These are phyloP conservation scores for Cryphonectria carpinicola DNA, from an alignment of 2,329 filamentous ascomycete genomes.

Conservation along the genomic window DNA sequence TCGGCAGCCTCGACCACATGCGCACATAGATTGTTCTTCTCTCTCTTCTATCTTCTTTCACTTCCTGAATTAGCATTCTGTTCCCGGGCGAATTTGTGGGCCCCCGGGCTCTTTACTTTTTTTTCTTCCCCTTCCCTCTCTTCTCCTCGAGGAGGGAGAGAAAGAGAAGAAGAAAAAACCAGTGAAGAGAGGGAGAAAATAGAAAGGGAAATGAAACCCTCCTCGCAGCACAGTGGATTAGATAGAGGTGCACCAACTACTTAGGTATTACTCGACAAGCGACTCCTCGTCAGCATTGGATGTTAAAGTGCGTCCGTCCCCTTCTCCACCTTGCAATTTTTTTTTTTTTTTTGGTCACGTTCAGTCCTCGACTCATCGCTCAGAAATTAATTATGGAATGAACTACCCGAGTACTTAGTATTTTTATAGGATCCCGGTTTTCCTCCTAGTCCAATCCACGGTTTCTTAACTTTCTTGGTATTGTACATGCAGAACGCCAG, in stretches of 20 bases:
- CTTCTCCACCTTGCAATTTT: not conserved
- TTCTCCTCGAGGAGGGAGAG: not conserved
- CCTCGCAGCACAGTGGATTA: not conserved
- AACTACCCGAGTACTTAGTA: slow-evolving; percentile 8
- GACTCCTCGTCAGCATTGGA: not conserved
- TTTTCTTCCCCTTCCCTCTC: not conserved
- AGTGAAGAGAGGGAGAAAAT: not conserved
- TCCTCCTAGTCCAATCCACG: slow-evolving; percentile 10
- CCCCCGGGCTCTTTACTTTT: not conserved
- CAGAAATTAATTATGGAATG: not conserved
- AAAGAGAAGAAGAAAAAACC: too few relatives aligned
- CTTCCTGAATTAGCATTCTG: not conserved
- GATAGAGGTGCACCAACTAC: not conserved
- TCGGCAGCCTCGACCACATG: not conserved
- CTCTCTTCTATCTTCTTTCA: not conserved
- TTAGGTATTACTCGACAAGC: not conserved
- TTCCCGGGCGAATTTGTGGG: not conserved
- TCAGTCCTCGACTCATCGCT: not conserved
- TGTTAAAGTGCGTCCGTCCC: not conserved
- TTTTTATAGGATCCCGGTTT: slow-evolving; percentile 16
- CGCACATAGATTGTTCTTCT: not conserved
- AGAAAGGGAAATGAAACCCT: not conserved
- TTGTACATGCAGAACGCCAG: slow-evolving; percentile 28
- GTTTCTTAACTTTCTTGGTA: slow-evolving; percentile 20
- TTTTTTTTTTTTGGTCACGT: not conserved